phyloP scores from a whole-genome alignment of 2,329 filamentous ascomycete genomes.

The Calonectria multiphialidica region DNA sequence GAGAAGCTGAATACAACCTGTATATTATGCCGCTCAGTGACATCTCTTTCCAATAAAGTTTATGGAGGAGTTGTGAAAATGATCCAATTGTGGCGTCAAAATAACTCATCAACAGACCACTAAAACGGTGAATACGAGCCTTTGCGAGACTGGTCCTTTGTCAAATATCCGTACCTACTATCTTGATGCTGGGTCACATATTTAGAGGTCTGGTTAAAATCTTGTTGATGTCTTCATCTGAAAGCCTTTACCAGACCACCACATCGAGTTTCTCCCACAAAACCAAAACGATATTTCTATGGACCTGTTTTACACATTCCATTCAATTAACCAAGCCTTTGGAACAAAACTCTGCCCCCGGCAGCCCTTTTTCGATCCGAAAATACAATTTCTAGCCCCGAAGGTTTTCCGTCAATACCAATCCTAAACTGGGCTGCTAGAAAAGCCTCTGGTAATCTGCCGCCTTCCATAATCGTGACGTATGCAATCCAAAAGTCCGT shows the following conservation, averaged over 20 bases:
- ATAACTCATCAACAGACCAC: neutral
- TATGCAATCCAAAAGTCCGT: neutral
- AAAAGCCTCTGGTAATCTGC: neutral
- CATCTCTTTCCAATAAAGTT: no score
- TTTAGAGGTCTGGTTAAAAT: no score
- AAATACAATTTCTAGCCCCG: neutral
- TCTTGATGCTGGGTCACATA: no score
- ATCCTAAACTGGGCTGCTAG: neutral
- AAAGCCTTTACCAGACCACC: no score
- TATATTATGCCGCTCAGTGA: no score
- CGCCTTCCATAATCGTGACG: neutral
- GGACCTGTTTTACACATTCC: no score
- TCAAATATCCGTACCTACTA: neutral
- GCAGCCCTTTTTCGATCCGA: neutral
- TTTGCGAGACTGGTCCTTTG: no score
- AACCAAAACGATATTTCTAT: no score
- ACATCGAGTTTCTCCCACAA: no score
- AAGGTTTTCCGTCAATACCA: neutral
- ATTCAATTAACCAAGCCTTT: neutral
- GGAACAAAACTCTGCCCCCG: neutral
- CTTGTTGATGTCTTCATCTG: no score
- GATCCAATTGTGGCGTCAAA: neutral
- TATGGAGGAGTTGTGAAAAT: neutral
- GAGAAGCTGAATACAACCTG: no score
- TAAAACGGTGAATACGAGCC: neutral